phyloP scores from a whole-genome alignment of 2,329 filamentous ascomycete species.

The Fusarium palustre region DNA sequence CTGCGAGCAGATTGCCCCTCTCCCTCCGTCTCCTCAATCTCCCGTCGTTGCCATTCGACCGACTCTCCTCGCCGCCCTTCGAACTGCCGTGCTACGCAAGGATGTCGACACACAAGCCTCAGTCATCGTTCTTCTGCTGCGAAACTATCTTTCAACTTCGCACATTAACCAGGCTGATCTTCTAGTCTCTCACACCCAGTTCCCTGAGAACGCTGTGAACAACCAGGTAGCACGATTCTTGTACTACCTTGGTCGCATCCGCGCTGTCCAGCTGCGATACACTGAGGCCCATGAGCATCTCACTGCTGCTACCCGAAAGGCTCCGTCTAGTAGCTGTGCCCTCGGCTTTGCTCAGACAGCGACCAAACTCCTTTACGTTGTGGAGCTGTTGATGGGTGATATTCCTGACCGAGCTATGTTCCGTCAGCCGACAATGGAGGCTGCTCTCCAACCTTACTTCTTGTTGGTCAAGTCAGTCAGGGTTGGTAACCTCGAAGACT shows the following conservation, averaged over 20 bases:
- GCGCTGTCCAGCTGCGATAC: conserved; percentile 95
- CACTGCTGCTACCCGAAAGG: conserved; percentile 92
- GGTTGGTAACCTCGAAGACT: conserved; percentile 94
- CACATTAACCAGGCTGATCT: conserved; percentile 98
- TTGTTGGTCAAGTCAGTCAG: conserved; percentile 94
- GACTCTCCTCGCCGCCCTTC: conserved; percentile 85
- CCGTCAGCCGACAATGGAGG: conserved; percentile 87
- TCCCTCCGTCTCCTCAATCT: conserved; percentile 89
- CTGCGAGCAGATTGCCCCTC: conserved; percentile 88
- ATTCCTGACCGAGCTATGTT: conserved; percentile 96
- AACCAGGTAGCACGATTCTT: conserved; percentile 98
- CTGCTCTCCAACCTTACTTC: conserved; percentile 91
- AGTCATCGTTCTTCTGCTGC: conserved; percentile 92
- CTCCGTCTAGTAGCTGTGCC: conserved; percentile 87
- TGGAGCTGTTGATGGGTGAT: conserved; percentile 97
- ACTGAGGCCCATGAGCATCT: conserved; percentile 96
- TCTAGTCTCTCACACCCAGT: conserved; percentile 93
- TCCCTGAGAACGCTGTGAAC: conserved; percentile 93
- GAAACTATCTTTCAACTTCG: conserved; percentile 95
- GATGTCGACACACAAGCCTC: conserved; percentile 97
- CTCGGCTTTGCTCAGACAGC: conserved; percentile 96
- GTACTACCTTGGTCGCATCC: conserved; percentile 96
- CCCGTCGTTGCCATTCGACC: conserved; percentile 89
- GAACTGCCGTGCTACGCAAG: conserved; percentile 96
- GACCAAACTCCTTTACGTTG: conserved; percentile 94